phyloP scores from a whole-genome alignment of 371 early-diverging fungal genomes.

The Basidiobolus meristosporus region DNA sequence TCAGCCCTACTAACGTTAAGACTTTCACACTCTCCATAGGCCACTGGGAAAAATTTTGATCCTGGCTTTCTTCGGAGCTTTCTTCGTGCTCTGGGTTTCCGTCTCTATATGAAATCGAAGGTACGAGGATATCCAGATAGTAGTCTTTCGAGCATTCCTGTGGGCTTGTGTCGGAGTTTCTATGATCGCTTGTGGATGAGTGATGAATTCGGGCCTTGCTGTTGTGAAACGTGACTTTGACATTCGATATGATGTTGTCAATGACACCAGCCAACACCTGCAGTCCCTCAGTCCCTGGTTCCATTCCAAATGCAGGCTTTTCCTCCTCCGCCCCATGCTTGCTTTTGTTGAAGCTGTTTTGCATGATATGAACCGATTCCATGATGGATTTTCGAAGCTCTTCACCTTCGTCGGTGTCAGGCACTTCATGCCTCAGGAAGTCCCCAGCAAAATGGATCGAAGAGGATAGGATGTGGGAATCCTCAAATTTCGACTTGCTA shows the following conservation, averaged over 20 bases:
- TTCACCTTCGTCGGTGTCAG: slow-evolving; percentile 14
- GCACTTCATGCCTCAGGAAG: slow-evolving; percentile 47
- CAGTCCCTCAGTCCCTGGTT: slow-evolving; percentile 29
- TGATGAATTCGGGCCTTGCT: slow-evolving; percentile 28
- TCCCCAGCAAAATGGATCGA: slow-evolving; percentile 76
- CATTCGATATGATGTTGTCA: slow-evolving; percentile 42
- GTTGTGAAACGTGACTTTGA: slow-evolving; percentile 28
- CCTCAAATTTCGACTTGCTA: slow-evolving; percentile 11
- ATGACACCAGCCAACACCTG: slow-evolving; percentile 43
- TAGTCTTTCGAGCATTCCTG: too few relatives aligned
- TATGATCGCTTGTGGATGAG: slow-evolving; percentile 13
- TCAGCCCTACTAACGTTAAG: too few relatives aligned
- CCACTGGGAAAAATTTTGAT: too few relatives aligned
- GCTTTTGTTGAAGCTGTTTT: too few relatives aligned
- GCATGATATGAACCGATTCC: slow-evolving; percentile 19
- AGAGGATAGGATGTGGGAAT: slow-evolving; percentile 55
- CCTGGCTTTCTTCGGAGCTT: too few relatives aligned
- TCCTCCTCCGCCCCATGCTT: background rate
- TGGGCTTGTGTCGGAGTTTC: too few relatives aligned
- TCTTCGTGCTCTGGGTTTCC: too few relatives aligned
- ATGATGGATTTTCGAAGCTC: slow-evolving; percentile 29
- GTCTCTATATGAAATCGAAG: too few relatives aligned
- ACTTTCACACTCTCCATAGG: too few relatives aligned
- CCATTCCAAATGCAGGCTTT: slow-evolving; percentile 3
- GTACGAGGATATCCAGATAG: too few relatives aligned